Base-by-base conservation (phyloP, 2,329 filamentous ascomycete species). In the Nemania sp. region DNA sequence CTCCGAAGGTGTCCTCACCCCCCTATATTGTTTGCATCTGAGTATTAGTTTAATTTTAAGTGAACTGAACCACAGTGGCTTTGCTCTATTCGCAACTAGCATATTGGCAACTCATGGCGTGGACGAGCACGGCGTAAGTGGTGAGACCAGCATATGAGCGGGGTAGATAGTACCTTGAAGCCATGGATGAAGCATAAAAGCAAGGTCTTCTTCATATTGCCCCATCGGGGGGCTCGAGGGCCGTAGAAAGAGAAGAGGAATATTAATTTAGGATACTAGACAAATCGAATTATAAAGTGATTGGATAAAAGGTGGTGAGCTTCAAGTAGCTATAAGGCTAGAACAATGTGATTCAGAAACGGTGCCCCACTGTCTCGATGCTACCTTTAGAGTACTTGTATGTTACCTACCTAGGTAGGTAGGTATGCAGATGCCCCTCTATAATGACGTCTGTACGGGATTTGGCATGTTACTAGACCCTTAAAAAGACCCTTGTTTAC, bases 171-270 rank as follows among this genome's bases (percentile, higher is more conserved):
- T 68, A 75, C 75, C 86, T 96, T 93, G 87, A 97, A 97, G 78
- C 93, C 93, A 80, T 97, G 93, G 69, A 96, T 93, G 79, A 96
- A 96, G 77, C 92, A 92, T 67, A 97, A 82, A 45, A 97, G 81
- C 43, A 97, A 81, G 66, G 92, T 96, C 82, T 93, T 94, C 84
- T 91, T 92, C 87, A 90, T 90, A 67, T 80, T 87, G 73, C 77
- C 74, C 76, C 78, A 79, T 81, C 62, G 64, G 74, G 66, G 71
- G 62, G 56, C 54, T 38, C 20, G 29, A 35, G 38, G 43, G 53
- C 18, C 55, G 64, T 64, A 47, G 7, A 45, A 62, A 58, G 49
- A 58, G 53, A 54, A 29, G 32, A 24, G n/a, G 24, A 5, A 10
- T 47, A 24, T 24, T 47, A 24, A 24, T n/a, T n/a, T n/a, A n/a